Percentiles rank a stretch among this genome's conserved stretches.
Conservation (phyloP, 208 protist species). For the Trypanosoma vivax region DNA sequence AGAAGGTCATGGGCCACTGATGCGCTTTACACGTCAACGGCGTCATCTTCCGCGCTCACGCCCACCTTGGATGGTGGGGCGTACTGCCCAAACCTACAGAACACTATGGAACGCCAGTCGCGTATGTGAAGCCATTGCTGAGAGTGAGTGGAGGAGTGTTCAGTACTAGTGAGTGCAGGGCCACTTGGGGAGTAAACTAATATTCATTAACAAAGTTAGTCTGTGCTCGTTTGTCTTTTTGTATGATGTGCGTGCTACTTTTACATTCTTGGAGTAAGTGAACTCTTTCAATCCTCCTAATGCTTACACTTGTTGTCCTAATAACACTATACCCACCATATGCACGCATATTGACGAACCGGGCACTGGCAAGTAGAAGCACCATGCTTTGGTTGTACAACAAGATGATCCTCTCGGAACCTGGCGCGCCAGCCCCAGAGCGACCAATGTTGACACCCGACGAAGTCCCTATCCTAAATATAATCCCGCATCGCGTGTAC, state of each 20-base stretch:
- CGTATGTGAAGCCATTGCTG: not conserved
- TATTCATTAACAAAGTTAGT: too few species aligned
- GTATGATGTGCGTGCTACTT: too few species aligned
- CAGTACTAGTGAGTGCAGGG: conserved; percentile 5
- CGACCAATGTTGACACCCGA: conserved; percentile 31
- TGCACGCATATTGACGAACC: too few species aligned
- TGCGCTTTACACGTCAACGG: conserved; percentile 13
- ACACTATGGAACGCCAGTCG: conserved; percentile 6
- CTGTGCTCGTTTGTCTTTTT: not conserved
- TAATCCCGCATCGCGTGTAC: conserved; percentile 70
- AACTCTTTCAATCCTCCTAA: too few species aligned
- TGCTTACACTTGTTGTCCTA: too few species aligned
- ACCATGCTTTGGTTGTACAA: not conserved
- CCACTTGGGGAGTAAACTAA: too few species aligned
- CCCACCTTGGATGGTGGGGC: not conserved
- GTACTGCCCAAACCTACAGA: not conserved
- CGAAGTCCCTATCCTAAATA: conserved; percentile 46
- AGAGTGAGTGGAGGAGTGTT: conserved; percentile 14
- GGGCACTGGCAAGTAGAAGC: too few species aligned
- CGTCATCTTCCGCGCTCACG: not conserved
- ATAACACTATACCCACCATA: too few species aligned
- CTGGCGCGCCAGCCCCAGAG: conserved; percentile 1
- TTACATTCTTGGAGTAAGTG: too few species aligned
- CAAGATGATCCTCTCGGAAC: conserved; percentile 2
- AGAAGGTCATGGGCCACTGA: not conserved